phyloP scores from a whole-genome alignment of 805 yeast genomes.

The Isabelozyma heimii region DNA sequence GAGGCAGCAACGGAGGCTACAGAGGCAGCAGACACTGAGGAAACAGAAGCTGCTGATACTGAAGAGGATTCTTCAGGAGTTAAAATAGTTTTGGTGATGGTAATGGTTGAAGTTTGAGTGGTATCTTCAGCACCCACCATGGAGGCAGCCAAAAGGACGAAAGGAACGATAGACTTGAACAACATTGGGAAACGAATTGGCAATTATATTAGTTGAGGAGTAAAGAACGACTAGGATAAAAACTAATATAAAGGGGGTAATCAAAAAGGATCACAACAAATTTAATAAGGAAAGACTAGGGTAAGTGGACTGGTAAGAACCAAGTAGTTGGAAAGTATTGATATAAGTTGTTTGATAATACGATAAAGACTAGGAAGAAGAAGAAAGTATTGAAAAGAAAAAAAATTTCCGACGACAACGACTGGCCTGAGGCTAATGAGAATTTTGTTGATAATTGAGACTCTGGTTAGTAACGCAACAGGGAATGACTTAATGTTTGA shows the following conservation, averaged over 20 bases:
- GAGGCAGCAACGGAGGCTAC: constrained; percentile 14
- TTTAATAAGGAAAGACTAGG: constrained; percentile 15
- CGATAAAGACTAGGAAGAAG: neutral
- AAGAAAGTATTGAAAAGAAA: neutral
- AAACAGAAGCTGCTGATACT: constrained; percentile 12
- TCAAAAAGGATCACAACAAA: neutral
- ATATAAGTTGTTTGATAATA: neutral
- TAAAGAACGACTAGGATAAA: neutral
- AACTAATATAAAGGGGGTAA: neutral
- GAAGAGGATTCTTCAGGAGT: constrained; percentile 45
- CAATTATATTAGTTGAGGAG: neutral
- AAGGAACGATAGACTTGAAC: constrained; percentile 5
- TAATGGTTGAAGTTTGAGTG: constrained; percentile 42
- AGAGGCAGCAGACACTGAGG: constrained; percentile 15
- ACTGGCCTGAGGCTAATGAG: neutral
- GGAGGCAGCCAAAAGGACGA: constrained; percentile 10
- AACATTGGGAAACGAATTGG: constrained; percentile 3
- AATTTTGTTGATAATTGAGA: neutral
- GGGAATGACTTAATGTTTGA: neutral
- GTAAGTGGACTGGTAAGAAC: constrained; percentile 3
- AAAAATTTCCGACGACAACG: neutral
- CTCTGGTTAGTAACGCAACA: neutral
- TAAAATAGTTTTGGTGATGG: constrained; percentile 45
- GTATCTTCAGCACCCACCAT: constrained; percentile 27
- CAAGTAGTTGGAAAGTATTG: neutral